Evolutionary conservation across 2,329 filamentous ascomycete species (phyloP), one percentile per base, ranked within the genome.

Genomic region (Hymenoscyphus linearis): DNA sequence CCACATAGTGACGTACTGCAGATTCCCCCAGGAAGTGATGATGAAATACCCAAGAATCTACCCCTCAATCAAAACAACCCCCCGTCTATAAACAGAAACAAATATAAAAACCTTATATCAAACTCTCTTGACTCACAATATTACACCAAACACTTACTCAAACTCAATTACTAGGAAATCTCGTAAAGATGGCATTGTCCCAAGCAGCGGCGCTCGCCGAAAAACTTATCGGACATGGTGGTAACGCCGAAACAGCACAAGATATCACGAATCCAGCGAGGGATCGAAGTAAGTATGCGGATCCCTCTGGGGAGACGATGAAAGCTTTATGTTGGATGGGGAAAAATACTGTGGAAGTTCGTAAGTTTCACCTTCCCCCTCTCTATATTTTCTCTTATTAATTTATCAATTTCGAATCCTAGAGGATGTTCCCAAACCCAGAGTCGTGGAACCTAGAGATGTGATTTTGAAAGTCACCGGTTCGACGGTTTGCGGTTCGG

Each of bases 251-350:
- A 58, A 89, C 85, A 0, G 76, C 80, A 16, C 90, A 93, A 64
- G 86, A 95, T 70, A 78, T 93, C 55, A 78, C 82, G 62, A 86
- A 86, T 66, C 89, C 88, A n/a, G 78, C 67, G 26, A 67, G 56
- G 67, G 79, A 87, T 61, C 74, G 78, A 22, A 72, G 71, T 35
- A 78, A 78, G 65, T 79, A 79, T 71, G 83, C 79, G 26, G 76
- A 82, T 68, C 75, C 79, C 4, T 76, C 74, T 2, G 75, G 74
- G 35, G 82, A 86, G 68, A 88, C 76, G 16, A 95, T 96, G 89
- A 88, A 90, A 74, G 92, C 91, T 0, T 76, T 96, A 14, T 83
- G 83, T 2, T 96, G 91, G 91, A 85, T 88, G 75, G 89, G 89
- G 58, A 95, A 93, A 79, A 90, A 92, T 70, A 84, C 79, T 34